Base-by-base conservation (phyloP, 192 early-diverging fungal genomes). In the Entomortierella lignicola region DNA sequence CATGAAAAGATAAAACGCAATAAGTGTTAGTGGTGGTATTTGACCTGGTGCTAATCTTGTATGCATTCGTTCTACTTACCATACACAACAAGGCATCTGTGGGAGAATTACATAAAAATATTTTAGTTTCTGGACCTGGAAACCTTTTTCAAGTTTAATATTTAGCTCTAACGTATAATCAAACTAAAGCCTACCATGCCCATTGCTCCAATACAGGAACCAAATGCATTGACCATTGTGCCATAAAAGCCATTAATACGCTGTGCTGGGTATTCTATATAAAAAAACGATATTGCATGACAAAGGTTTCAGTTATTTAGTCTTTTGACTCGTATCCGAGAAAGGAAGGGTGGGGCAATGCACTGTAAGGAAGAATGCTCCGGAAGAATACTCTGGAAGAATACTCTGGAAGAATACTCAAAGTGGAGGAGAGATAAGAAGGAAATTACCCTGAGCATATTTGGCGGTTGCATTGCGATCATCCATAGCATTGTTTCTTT, bases 71-170 rank as follows among this genome's bases (percentile, higher is more conserved):
- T n/a, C 12, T 12, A 47, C 44, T 11, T 65, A 73, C 71, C 74
- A 77, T n/a, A 77, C 44, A n/a, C 74, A 77, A 26, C 74, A 77
- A 7, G 74, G 74, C 6, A 77, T 65, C 72, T 77, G 63, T 20
- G 37, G 0, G 27, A 3, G 53, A 44, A 1, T 3, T 25, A 55
- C 3, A 59, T 55, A 2, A 31, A 34, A 8, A 1, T 20, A 10
- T 23, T 62, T 29, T n/a, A 47, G 44, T 12, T n/a, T n/a, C n/a
- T n/a, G n/a, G n/a, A n/a, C n/a, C n/a, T n/a, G n/a, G n/a, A n/a
- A n/a, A n/a, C n/a, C n/a, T n/a, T n/a, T n/a, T n/a, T n/a, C n/a
- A n/a, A n/a, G n/a, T n/a, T n/a, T n/a, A n/a, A n/a, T n/a, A n/a
- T n/a, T n/a, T n/a, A 37, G 34, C 10, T 37, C 34, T 10, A 37